These are phyloP conservation scores for Calonectria honghensis DNA, from an alignment of 2,329 filamentous ascomycete genomes.

Conservation along the genomic window DNA sequence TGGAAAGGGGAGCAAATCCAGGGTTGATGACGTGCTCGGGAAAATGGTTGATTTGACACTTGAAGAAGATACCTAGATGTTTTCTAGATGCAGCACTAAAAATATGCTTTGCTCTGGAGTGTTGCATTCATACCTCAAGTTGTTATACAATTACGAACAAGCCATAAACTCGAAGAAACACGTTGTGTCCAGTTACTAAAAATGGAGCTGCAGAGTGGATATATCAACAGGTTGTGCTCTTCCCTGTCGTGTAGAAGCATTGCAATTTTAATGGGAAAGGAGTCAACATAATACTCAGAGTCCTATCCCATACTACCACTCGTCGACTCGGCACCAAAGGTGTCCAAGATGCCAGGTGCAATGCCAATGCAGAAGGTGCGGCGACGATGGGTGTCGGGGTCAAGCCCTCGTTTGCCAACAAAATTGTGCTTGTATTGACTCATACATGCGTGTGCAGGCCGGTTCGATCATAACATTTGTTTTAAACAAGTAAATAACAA, in stretches of 20 bases:
- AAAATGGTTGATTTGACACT: constrained; percentile 55
- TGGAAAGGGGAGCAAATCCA: constrained; percentile 38
- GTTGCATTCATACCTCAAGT: not conserved
- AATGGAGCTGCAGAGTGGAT: not conserved
- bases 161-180: not conserved
- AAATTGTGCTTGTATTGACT: not conserved
- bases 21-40: constrained; percentile 49
- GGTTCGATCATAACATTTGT: constrained; percentile 33
- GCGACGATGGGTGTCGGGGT: not conserved
- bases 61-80: constrained; percentile 43
- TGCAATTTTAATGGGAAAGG: not conserved
- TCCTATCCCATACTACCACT: not conserved
- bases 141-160: not conserved
- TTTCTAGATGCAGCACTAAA: not conserved
- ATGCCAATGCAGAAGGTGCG: not conserved
- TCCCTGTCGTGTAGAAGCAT: not conserved
- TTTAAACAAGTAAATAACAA: constrained; percentile 10
- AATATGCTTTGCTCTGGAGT: too few species aligned
- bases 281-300: not conserved
- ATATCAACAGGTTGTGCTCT: not conserved
- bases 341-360: not conserved
- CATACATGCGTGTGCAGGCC: constrained; percentile 18
- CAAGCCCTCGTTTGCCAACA: not conserved
- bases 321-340: too few species aligned
- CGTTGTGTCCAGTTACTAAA: not conserved